phyloP scores from a whole-genome alignment of 2,329 filamentous ascomycete genomes.

The Parascedosporium putredinis region DNA sequence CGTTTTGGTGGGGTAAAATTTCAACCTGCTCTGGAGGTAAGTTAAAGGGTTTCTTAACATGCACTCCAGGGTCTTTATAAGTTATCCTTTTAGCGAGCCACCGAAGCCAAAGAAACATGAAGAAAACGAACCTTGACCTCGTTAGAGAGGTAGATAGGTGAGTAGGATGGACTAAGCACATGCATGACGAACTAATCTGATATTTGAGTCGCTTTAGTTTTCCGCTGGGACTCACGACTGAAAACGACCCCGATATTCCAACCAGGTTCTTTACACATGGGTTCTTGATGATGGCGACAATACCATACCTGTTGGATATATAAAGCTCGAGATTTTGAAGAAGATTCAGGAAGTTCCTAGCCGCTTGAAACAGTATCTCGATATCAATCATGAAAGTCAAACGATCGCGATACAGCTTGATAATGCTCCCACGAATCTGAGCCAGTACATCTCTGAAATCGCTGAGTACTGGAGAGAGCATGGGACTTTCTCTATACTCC shows the following conservation, averaged over 20 bases:
- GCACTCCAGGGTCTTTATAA: too few relatives aligned
- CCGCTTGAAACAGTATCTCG: slow-evolving; percentile 45
- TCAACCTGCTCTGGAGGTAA: too few relatives aligned
- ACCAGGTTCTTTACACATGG: slow-evolving; percentile 57
- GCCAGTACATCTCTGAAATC: slow-evolving; percentile 42
- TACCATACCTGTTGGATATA: slow-evolving; percentile 52
- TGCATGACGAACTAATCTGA: too few relatives aligned
- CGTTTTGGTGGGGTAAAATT: too few relatives aligned
- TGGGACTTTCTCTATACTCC: slow-evolving; percentile 62
- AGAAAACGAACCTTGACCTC: slow-evolving; percentile 36
- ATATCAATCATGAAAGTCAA: slow-evolving; percentile 46
- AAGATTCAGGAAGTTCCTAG: slow-evolving; percentile 37
- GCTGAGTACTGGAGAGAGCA: slow-evolving; percentile 57
- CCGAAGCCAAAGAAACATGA: slow-evolving; percentile 14
- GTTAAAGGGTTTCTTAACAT: too few relatives aligned
- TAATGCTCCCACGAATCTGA: slow-evolving; percentile 52
- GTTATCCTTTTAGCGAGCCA: too few relatives aligned
- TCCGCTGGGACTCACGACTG: too few relatives aligned
- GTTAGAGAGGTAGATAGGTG: slow-evolving; percentile 45
- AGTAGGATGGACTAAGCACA: slow-evolving; percentile 17
- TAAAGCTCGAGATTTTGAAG: slow-evolving; percentile 39
- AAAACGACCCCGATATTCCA: slow-evolving; percentile 42
- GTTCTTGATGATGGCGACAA: slow-evolving; percentile 54
- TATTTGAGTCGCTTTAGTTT: too few relatives aligned
- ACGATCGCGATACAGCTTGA: slow-evolving; percentile 55